These are phyloP conservation scores for Auriscalpium vulgare DNA, from an alignment of 768 basidiomycete genomes.

Conservation along the genomic window DNA sequence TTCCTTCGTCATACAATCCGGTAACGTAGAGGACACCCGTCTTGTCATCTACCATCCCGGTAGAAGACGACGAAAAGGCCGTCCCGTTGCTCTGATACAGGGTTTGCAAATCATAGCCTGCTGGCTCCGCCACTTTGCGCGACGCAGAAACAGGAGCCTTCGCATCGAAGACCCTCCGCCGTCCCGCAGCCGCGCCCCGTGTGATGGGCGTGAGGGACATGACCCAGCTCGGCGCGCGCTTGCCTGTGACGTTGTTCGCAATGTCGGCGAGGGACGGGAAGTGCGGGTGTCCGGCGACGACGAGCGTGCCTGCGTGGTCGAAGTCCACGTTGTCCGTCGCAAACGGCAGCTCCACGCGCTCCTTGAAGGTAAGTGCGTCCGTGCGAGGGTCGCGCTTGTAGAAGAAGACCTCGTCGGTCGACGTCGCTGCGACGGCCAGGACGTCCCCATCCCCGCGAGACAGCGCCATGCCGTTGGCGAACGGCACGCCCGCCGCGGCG, in stretches of 20 bases:
- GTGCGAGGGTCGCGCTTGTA: slow-evolving; percentile 42
- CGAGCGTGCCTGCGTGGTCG: slow-evolving; percentile 37
- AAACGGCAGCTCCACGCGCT: slow-evolving; percentile 46
- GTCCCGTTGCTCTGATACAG: slow-evolving; percentile 72
- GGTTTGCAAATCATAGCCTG: slow-evolving; percentile 41
- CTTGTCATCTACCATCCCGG: slow-evolving; percentile 41
- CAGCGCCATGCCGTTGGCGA: slow-evolving; percentile 63
- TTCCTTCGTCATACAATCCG: slow-evolving; percentile 52
- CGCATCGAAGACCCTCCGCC: slow-evolving; percentile 26
- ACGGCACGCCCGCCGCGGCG: slow-evolving; percentile 43
- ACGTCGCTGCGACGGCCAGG: slow-evolving; percentile 46
- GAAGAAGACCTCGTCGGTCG: slow-evolving; percentile 37
- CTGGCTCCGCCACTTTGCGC: slow-evolving; percentile 29
- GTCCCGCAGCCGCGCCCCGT: slow-evolving; percentile 5
- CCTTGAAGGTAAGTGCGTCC: slow-evolving; percentile 32
- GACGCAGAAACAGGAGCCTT: slow-evolving; percentile 42
- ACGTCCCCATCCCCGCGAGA: slow-evolving; percentile 35
- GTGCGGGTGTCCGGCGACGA: slow-evolving; percentile 62
- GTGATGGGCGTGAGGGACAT: slow-evolving; percentile 31
- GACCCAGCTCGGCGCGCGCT: slow-evolving; percentile 51
- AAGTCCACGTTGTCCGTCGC: slow-evolving; percentile 54
- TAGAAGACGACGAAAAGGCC: slow-evolving; percentile 46
- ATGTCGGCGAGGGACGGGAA: slow-evolving; percentile 43
- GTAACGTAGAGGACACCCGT: slow-evolving; percentile 44
- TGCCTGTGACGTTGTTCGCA: slow-evolving; percentile 34